Evolutionary conservation across 164 flowering plant species (phyloP), one percentile per base, ranked within the genome.

Genomic region (Nelumbo lutea): DNA sequence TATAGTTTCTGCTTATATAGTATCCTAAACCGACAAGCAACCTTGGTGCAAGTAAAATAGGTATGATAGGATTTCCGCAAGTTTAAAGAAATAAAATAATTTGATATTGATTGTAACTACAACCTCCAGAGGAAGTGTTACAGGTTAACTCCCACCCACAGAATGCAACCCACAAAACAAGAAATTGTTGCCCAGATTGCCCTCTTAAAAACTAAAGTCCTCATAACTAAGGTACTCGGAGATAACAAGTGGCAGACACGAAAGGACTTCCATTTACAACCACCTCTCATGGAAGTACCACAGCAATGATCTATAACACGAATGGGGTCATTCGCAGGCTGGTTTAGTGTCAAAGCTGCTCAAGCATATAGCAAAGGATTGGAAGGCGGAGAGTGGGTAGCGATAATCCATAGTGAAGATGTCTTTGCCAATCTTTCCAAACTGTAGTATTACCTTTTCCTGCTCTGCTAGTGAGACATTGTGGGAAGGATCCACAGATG

Each of bases 311-410:
- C 45, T 13, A n/a, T 42, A 38, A 63, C 57, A 62, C 10, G 63
- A 44, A 47, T 39, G 57, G 44, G 38, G 58, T 84, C 81, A 92
- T 79, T 92, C 97, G 59, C 94, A 92, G n/a, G 87, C 96, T 42
- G 97, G 96, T 73, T 92, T 88, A 0, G 91, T 87, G 76, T 90
- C 93, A 61, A 88, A 90, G 83, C 93, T 88, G 78, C 96, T 90
- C 71, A 88, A 79, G 80, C 96, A 92, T 70, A 90, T 85, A 42
- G 91, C 88, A 73, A 90, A 92, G 48, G 97, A 96, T 74, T 92
- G 94, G 72, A 92, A 90, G 45, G 94, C 96, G 52, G 94, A 92
- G 52, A 92, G 83, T 1, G 93, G 96, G 71, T 88, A 90, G 27
- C 86, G 77, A 59, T 88, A 91, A 73, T 91, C 97, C 95, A 91